Percentiles rank a stretch among this genome's conserved stretches.
Conservation (phyloP, 352 stramenopile genomes). For the Phytophthora sojae region DNA sequence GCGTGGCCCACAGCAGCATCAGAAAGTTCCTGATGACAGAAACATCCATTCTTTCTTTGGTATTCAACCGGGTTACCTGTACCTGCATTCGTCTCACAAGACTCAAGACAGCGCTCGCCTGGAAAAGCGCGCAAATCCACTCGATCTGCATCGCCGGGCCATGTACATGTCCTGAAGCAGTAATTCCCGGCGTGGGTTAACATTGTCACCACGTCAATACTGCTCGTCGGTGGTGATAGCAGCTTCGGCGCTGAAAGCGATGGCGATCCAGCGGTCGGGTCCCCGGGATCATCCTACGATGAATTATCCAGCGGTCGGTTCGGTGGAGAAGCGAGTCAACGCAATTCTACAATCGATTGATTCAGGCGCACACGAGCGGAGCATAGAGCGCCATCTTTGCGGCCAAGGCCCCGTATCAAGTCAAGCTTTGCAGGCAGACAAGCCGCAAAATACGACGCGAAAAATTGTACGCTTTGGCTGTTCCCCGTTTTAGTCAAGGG, state of each 20-base stretch:
- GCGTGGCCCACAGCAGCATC: too few relatives aligned
- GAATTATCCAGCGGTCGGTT: neutral
- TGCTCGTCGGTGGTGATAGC: neutral
- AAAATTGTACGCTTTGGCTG: conserved; percentile 8
- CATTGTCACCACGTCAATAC: conserved; percentile 9
- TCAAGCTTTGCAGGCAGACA: conserved; percentile 5
- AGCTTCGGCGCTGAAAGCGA: neutral
- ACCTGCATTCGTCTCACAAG: too few relatives aligned
- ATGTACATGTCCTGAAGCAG: neutral
- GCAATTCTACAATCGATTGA: conserved; percentile 30
- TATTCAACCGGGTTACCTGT: too few relatives aligned
- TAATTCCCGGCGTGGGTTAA: conserved; percentile 17
- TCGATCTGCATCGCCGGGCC: neutral
- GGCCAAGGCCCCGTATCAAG: too few relatives aligned
- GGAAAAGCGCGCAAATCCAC: neutral
- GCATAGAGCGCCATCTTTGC: neutral
- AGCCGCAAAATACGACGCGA: conserved; percentile 8
- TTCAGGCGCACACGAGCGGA: neutral
- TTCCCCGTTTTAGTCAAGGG: too few relatives aligned
- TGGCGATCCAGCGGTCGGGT: neutral
- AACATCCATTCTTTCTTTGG: too few relatives aligned
- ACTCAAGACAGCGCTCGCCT: too few relatives aligned
- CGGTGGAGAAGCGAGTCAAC: conserved; percentile 9
- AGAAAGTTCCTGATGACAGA: too few relatives aligned
- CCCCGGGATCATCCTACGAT: neutral